Evolutionary conservation across 768 basidiomycete species (phyloP), one percentile per base, ranked within the genome.

Genomic region (Hydnomerulius pinastri): DNA sequence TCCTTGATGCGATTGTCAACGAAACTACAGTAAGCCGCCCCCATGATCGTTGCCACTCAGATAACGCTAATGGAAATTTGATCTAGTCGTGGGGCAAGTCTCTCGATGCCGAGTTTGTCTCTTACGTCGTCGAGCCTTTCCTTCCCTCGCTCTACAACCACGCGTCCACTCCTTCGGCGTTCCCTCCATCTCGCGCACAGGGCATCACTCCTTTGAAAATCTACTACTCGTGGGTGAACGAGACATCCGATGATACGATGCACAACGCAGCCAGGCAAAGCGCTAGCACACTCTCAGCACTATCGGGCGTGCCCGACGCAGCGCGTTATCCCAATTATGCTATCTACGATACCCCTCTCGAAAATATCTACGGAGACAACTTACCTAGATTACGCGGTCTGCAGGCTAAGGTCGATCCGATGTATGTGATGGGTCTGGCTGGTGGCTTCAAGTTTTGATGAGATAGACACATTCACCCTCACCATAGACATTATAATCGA

Each of bases 291-390:
- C 68, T 83, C 41, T 64, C 20, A 67, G 73, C 13, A 79, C 77
- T 2, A 53, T 72, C 6, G 62, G 61, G 18, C 43, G 51, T 73
- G 15, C 58, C 52, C 6, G 58, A 69, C 18, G 75, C 71, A 8
- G 56, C 76, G 2, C 48, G 72, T 30, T 86, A 86, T 57, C 68
- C 73, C 15, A 86, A 86, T 58, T 85, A 83, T 55, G 82, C 82
- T 2, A 66, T 80, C 2, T 69, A 56, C 50, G 74, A 74, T 50
- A 83, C 81, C 12, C 74, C 80, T 1, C 36, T 82, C 25, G 61
- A 71, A 33, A 43, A 58, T 4, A 64, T 86, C 21, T 85, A 78
- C 55, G 82, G 80, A 1, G 58, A 55, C 1, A 78, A 82, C 44
- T 13, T 50, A 33, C 41, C 62, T 2, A 58, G 36, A 38, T 58